A percentile compares a stretch with the other conserved stretches of the same genome.
These are phyloP conservation scores for Cordyceps fumosorosea DNA, from an alignment of 2,329 filamentous ascomycete species.

Conservation along the genomic window DNA sequence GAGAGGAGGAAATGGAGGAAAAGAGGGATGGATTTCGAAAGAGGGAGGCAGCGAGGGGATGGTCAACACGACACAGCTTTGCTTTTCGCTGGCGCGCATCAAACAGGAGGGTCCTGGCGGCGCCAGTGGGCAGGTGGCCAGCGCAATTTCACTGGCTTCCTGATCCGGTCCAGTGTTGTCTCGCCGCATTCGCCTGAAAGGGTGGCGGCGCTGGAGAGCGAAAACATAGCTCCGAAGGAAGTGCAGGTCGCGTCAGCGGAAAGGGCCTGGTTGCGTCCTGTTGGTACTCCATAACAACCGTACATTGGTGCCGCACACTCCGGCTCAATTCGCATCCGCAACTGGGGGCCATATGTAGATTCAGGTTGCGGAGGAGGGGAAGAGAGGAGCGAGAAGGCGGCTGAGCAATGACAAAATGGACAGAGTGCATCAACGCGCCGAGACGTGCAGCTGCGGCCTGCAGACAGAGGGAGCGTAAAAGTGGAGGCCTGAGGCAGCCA, in stretches of 20 bases:
- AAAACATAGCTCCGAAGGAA: not conserved
- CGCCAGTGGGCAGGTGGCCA: not conserved
- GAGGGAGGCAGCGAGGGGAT: not conserved
- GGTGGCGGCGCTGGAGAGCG: not conserved
- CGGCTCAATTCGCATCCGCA: constrained; percentile 1
- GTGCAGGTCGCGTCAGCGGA: not conserved
- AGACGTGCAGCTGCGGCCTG: constrained; percentile 7
- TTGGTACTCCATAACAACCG: not conserved
- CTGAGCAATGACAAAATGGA: not conserved
- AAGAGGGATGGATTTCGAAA: not conserved
- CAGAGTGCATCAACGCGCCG: constrained; percentile 8
- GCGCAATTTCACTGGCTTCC: constrained; percentile 10
- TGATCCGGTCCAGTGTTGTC: constrained; percentile 7
- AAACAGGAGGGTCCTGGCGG: not conserved
- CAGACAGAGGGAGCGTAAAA: not conserved
- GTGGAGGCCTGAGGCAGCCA: constrained; percentile 3
- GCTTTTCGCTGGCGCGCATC: constrained; percentile 7
- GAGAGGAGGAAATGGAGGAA: not conserved
- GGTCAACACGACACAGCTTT: not conserved
- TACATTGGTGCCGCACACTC: not conserved
- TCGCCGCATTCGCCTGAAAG: constrained; percentile 4
- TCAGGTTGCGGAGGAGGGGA: not conserved
- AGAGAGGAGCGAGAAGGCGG: not conserved
- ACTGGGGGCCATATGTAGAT: not conserved
- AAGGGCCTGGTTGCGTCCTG: not conserved